Evolutionary conservation across 2,329 filamentous ascomycete species (phyloP), one percentile per base, ranked within the genome.

Genomic region (Diaporthe velutina): DNA sequence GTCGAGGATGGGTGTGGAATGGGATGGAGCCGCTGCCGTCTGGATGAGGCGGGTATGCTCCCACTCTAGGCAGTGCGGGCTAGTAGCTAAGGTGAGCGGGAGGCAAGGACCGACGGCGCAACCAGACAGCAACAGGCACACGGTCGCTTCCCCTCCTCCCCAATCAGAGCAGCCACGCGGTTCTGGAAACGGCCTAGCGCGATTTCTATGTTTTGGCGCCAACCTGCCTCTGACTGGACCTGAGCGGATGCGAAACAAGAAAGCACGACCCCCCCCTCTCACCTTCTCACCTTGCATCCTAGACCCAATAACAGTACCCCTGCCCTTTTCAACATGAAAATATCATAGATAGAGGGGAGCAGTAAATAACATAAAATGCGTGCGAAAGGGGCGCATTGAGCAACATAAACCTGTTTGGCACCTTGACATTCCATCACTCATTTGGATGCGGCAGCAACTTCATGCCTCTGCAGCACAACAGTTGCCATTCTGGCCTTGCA

Each of bases 121-220:
- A 58, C 52, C 54, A 71, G 54, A 54, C 50, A 61, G 70, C 54
- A 52, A 67, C 64, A 40, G n/a, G 28, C 25, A 30, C 3, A 66
- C 61, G 30, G 35, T 35, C 61, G 19, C 13, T 8, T 38, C 57
- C 42, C 28, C 50, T 30, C 19, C 19, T 61, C 48, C 40, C 74
- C 71, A 75, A 75, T 71, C 66, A 74, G 50, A 74, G 35, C 71
- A 38, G 40, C 50, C 33, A 67, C 40, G 33, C 58, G 70, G 28
- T 19, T 22, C 74, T 68, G 25, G 42, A 67, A 67, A 38, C 13
- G 40, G 48, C 28, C 71, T 75, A 75, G 74, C 71, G 71, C 70
- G 48, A 48, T 42, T 66, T 40, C 50, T 67, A 30, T 73, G 71
- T 70, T 67, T 57, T 60, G 42, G 58, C 60, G 66, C 55, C n/a